phyloP scores from a whole-genome alignment of 2,329 filamentous ascomycete genomes.

The Zymoseptoria tritici region DNA sequence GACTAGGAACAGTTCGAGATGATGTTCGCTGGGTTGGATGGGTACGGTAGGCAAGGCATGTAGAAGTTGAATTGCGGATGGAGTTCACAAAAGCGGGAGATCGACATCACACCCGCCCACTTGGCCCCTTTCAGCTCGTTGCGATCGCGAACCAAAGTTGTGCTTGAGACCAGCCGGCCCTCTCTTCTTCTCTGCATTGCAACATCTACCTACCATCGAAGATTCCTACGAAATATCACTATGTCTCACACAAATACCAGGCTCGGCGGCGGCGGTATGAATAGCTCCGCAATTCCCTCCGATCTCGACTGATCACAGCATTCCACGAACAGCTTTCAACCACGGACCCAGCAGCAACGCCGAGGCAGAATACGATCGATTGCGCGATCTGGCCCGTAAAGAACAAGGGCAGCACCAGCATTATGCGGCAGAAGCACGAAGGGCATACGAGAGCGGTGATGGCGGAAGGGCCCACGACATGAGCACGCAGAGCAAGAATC shows the following conservation, averaged over 20 bases:
- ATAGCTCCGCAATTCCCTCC: conserved; percentile 1
- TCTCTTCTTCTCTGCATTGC: neutral
- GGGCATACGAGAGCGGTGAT: conserved; percentile 78
- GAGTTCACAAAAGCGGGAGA: neutral
- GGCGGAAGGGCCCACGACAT: conserved; percentile 75
- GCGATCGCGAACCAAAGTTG: neutral
- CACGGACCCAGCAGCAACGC: conserved; percentile 58
- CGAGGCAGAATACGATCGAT: conserved; percentile 85
- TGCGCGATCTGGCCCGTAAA: conserved; percentile 72
- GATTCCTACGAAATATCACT: neutral
- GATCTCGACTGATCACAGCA: conserved; percentile 11
- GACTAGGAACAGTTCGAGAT: no score
- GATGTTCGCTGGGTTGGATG: no score
- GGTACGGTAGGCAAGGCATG: no score
- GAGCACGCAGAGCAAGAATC: conserved; percentile 75
- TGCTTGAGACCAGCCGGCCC: neutral
- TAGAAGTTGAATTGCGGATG: no score
- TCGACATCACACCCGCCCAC: neutral
- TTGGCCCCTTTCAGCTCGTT: neutral
- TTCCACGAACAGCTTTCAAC: conserved; percentile 59
- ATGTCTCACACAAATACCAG: conserved; percentile 16
- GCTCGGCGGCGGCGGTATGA: conserved; percentile 14
- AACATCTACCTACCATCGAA: neutral
- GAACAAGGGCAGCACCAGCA: conserved; percentile 71
- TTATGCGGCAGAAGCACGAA: conserved; percentile 59